Percentiles rank a stretch among this genome's conserved stretches.
Evolutionary conservation across 108 stramenopile genomes (phyloP).

Genomic region (Poteriospumella lacustris): DNA sequence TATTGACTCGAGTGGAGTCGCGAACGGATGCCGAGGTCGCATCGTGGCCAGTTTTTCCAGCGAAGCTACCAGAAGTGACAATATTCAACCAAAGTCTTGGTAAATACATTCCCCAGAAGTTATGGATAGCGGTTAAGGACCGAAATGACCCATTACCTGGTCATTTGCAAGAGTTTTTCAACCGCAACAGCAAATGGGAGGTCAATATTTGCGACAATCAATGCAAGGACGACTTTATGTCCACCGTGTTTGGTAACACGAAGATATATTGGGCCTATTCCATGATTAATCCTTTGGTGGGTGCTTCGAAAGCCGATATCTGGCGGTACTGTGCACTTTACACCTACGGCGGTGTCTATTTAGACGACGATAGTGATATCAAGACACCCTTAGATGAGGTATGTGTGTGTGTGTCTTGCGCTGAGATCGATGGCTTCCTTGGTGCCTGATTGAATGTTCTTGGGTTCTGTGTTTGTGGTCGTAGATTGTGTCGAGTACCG

Average conservation of each 20-base stretch:
- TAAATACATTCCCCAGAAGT: constrained; percentile 1
- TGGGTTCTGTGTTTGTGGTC: too few relatives aligned
- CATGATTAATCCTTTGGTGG: constrained; percentile 1
- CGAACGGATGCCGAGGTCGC: too few relatives aligned
- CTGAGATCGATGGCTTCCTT: too few relatives aligned
- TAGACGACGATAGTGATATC: neutral
- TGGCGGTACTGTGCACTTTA: constrained; percentile 24
- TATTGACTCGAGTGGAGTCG: too few relatives aligned
- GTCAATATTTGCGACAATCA: constrained; percentile 8
- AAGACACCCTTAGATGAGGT: neutral
- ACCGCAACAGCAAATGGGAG: neutral
- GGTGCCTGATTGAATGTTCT: too few relatives aligned
- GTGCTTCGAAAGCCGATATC: constrained; percentile 14
- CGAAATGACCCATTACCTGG: neutral
- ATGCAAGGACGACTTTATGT: neutral
- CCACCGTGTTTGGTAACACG: neutral
- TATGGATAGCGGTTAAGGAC: constrained; percentile 12
- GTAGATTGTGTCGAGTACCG: neutral
- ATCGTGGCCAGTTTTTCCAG: too few relatives aligned
- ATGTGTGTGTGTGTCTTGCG: too few relatives aligned
- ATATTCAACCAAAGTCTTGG: too few relatives aligned
- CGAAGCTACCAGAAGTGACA: too few relatives aligned
- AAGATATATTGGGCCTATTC: neutral
- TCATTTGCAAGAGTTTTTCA: neutral
- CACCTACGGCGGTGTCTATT: constrained; percentile 18